phyloP scores from a whole-genome alignment of 2,329 filamentous ascomycete genomes.

The Phialophora macrospora region DNA sequence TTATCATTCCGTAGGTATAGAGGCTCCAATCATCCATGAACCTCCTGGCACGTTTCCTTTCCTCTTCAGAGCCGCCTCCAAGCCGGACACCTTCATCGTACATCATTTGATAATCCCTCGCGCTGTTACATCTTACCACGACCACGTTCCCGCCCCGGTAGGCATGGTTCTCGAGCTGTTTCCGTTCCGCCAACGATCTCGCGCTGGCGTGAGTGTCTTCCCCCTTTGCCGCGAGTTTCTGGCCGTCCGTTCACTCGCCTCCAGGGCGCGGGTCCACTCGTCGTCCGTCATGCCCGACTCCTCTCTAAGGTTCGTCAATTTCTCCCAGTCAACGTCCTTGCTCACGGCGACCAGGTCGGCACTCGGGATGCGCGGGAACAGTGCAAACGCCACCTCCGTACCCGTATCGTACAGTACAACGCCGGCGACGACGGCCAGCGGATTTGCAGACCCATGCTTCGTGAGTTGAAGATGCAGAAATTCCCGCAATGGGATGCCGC shows the following conservation, averaged over 20 bases:
- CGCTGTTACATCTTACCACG: conserved; percentile 46
- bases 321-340: conserved; percentile 42
- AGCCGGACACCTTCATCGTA: conserved; percentile 43
- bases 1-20: conserved; percentile 17
- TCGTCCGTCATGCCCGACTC: conserved; percentile 43
- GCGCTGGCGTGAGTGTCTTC: conserved; percentile 26
- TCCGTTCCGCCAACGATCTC: conserved; percentile 40
- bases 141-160: conserved; percentile 44
- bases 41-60: conserved; percentile 32
- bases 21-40: conserved; percentile 23
- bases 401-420: conserved; percentile 48
- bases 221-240: background rate
- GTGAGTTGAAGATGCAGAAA: conserved; percentile 45
- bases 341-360: conserved; percentile 43
- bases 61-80: conserved; percentile 45
- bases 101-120: conserved; percentile 44
- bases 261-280: conserved; percentile 41
- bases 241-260: conserved; percentile 13
- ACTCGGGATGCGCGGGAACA: conserved; percentile 43
- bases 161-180: conserved; percentile 42
- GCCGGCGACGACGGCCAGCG: conserved; percentile 41
- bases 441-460: background rate
- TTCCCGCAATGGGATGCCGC: conserved; percentile 48
- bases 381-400: conserved; percentile 44
- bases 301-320: conserved; percentile 43